Percentiles rank a stretch among this genome's conserved stretches.
Evolutionary conservation across 2,329 filamentous ascomycete genomes (phyloP).

Genomic region (Cladosporium sp.): DNA sequence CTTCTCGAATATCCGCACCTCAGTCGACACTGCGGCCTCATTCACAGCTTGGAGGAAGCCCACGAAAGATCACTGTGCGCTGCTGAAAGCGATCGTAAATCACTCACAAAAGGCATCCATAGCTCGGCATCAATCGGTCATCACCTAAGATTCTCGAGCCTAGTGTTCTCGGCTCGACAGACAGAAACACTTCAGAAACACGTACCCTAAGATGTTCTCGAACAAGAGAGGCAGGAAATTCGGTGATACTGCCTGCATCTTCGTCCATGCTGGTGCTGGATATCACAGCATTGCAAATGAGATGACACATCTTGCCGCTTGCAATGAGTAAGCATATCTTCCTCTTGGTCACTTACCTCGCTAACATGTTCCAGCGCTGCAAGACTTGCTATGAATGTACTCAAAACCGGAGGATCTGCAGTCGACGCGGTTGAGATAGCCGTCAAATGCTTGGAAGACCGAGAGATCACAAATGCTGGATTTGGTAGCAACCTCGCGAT

Average conservation of each 20-base stretch:
- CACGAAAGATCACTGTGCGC: no score
- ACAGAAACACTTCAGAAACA: no score
- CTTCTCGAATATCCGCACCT: no score
- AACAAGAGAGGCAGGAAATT: conserved; percentile 36
- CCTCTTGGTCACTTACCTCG: neutral
- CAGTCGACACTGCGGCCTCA: no score
- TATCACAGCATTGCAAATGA: conserved; percentile 90
- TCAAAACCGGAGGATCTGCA: conserved; percentile 73
- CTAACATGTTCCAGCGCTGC: conserved; percentile 61
- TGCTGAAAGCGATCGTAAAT: no score
- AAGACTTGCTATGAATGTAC: conserved; percentile 73
- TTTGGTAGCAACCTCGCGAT: conserved; percentile 93
- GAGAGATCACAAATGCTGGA: conserved; percentile 93
- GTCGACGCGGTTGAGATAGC: conserved; percentile 87
- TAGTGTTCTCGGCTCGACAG: no score
- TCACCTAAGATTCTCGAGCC: no score
- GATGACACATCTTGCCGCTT: conserved; percentile 75
- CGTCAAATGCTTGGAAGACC: conserved; percentile 82
- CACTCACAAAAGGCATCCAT: no score
- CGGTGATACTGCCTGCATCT: conserved; percentile 67
- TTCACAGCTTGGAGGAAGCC: no score
- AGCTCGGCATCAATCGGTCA: no score
- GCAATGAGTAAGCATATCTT: conserved; percentile 67
- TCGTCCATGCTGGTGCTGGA: conserved; percentile 91
- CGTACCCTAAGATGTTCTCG: conserved; percentile 32